Percentiles rank a stretch among this genome's conserved stretches.
These are phyloP conservation scores for Paecilomyces dactylethromorphus DNA, from an alignment of 2,329 filamentous ascomycete genomes.

Conservation along the genomic window DNA sequence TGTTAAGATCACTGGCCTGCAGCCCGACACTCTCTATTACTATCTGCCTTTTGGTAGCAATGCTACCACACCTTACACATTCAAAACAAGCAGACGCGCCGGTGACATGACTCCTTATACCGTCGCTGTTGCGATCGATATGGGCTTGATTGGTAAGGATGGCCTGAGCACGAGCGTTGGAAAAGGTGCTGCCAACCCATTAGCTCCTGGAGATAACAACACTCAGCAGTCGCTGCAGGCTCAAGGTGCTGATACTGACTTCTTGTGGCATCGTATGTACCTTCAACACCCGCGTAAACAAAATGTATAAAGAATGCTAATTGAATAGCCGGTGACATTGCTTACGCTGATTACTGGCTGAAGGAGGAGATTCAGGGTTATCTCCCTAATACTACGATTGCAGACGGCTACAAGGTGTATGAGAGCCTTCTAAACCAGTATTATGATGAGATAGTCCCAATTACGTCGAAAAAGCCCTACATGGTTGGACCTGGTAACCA, in stretches of 20 bases:
- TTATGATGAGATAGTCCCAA: slow-evolving; percentile 5
- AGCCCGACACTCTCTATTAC: slow-evolving; percentile 17
- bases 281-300: background rate
- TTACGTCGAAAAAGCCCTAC: slow-evolving; percentile 7
- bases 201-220: slow-evolving; percentile 6
- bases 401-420: slow-evolving; percentile 4
- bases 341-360: slow-evolving; percentile 11
- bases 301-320: too few species aligned
- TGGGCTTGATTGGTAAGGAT: slow-evolving; percentile 9
- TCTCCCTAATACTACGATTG: slow-evolving; percentile 4
- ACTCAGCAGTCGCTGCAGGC: slow-evolving; percentile 7
- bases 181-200: slow-evolving; percentile 1
- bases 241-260: slow-evolving; percentile 4
- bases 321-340: slow-evolving; percentile 7
- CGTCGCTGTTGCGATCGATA: slow-evolving; percentile 10
- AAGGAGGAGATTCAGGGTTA: slow-evolving; percentile 6
- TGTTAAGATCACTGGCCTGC: slow-evolving; percentile 12
- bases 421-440: slow-evolving; percentile 7
- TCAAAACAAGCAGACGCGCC: slow-evolving; percentile 12
- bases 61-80: slow-evolving; percentile 8
- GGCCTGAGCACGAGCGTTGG: slow-evolving; percentile 8
- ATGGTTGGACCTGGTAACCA: slow-evolving; percentile 12
- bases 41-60: slow-evolving; percentile 12
- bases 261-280: slow-evolving; percentile 9
- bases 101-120: slow-evolving; percentile 15